Evolutionary conservation across 2,329 filamentous ascomycete species (phyloP), one percentile per base, ranked within the genome.

Genomic region (Phyllosticta citrichinensis): DNA sequence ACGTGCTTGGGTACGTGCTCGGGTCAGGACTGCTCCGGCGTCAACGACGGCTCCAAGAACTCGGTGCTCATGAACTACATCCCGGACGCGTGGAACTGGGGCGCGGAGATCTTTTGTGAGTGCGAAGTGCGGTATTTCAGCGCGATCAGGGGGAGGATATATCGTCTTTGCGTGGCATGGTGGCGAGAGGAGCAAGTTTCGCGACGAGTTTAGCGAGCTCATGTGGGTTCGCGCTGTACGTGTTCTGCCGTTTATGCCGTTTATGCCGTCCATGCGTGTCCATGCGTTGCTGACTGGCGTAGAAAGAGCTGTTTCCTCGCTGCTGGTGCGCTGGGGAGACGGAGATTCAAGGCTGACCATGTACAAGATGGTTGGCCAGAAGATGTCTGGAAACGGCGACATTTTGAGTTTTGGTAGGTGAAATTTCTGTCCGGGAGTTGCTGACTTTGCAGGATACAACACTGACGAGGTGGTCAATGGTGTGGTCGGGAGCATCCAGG

Each of bases 81-180:
- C 8, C 79, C 83, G 8, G 86, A 88, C 69, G 85, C 86, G 1
- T 88, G 85, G 85, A 86, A 87, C 66, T 86, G 84, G 83, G 86
- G 85, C 9, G 83, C 86, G 12, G 85, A 88, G 67, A 82, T 88
- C 2, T 88, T 88, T 64, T 88, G 86, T 70, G 80, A 85, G 65
- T 85, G 84, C 63, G 84, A 88, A 69, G 86, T 87, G 1, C 77
- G 82, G 53, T 82, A 87, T 66, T 88, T 57, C 79, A 82, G 60
- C 80, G 83, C 68, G 77, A 79, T 52, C 75, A 75, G 1, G 68
- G 1, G 67, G 79, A 14, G 85, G 86, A 1, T 88, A 87, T 68
- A 75, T 85, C 20, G 74, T 88, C 27, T 87, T 85, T 68, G 80
- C 83, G 12, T 87, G 83, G 83, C 82, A 86, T 66, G 82, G 82